phyloP scores from a whole-genome alignment of 345 rosid genomes.

The Abelmoschus esculentus region DNA sequence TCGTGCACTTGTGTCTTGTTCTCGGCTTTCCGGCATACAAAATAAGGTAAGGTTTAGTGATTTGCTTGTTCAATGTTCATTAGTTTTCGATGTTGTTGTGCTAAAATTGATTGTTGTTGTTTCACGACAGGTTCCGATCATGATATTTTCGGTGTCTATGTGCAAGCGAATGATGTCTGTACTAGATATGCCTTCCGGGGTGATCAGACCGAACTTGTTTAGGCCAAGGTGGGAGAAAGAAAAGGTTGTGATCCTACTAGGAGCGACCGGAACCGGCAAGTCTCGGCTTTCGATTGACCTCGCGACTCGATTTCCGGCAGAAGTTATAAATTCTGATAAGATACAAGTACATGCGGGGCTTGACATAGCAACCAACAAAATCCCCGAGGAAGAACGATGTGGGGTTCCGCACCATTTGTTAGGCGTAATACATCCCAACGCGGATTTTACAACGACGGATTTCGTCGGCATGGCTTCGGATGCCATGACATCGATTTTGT shows the following conservation, averaged over 20 bases:
- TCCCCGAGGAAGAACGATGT: slow-evolving; percentile 40
- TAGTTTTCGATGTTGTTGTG: background rate
- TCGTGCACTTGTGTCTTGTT: background rate
- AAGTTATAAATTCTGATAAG: slow-evolving; percentile 77
- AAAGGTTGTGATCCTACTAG: slow-evolving; percentile 64
- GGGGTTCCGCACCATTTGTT: slow-evolving; percentile 77
- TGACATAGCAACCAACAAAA: slow-evolving; percentile 50
- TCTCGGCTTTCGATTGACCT: slow-evolving; percentile 74
- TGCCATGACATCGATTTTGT: slow-evolving; percentile 34
- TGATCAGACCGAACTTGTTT: slow-evolving; percentile 15
- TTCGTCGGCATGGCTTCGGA: slow-evolving; percentile 40
- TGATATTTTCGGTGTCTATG: slow-evolving; percentile 18
- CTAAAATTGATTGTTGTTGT: background rate
- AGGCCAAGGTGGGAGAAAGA: slow-evolving; percentile 31
- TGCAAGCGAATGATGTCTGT: slow-evolving; percentile 16
- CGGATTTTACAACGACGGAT: slow-evolving; percentile 42
- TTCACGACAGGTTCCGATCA: slow-evolving; percentile 1
- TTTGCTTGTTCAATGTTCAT: background rate
- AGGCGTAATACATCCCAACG: slow-evolving; percentile 34
- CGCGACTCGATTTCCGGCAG: slow-evolving; percentile 51
- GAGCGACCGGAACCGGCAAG: slow-evolving; percentile 82
- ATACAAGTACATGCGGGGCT: slow-evolving; percentile 55
- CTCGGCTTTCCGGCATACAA: background rate
- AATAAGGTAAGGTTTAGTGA: background rate
- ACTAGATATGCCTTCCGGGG: slow-evolving; percentile 16